These are phyloP conservation scores for Dioscorea dumetorum DNA, from an alignment of 106 monocot genomes.

Conservation along the genomic window DNA sequence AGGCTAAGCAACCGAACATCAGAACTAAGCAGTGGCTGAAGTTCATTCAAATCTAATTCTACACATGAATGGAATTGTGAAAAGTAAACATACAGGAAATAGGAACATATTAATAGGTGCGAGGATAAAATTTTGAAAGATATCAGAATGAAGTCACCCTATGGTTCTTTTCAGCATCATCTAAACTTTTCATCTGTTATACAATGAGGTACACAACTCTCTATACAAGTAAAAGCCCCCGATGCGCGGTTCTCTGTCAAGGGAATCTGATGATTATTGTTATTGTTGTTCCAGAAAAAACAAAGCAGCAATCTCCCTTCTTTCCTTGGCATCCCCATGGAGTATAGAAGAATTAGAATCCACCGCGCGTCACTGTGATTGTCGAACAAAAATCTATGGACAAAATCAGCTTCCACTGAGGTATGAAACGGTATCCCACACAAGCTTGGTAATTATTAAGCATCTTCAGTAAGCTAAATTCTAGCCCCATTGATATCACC, in stretches of 20 bases:
- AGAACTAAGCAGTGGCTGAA: too few relatives aligned
- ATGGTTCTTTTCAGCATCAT: conserved; percentile 1
- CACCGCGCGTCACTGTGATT: background rate
- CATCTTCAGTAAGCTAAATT: background rate
- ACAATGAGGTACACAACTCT: background rate
- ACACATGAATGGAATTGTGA: too few relatives aligned
- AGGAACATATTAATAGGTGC: too few relatives aligned
- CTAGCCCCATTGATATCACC: background rate
- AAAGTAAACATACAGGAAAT: too few relatives aligned
- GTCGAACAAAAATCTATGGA: background rate
- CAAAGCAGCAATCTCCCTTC: background rate
- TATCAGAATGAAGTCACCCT: background rate
- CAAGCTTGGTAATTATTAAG: background rate
- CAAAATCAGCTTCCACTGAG: background rate
- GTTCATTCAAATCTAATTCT: too few relatives aligned
- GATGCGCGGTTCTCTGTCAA: background rate
- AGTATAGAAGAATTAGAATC: conserved; percentile 1
- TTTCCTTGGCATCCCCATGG: conserved; percentile 1
- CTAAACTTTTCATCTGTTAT: background rate
- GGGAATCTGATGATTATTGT: background rate
- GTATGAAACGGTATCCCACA: background rate
- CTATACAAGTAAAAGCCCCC: background rate
- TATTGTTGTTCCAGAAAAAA: background rate
- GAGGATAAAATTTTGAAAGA: too few relatives aligned
- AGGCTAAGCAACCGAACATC: too few relatives aligned